Conservation (phyloP, 345 rosid species). For the Dipteronia dyeriana region DNA sequence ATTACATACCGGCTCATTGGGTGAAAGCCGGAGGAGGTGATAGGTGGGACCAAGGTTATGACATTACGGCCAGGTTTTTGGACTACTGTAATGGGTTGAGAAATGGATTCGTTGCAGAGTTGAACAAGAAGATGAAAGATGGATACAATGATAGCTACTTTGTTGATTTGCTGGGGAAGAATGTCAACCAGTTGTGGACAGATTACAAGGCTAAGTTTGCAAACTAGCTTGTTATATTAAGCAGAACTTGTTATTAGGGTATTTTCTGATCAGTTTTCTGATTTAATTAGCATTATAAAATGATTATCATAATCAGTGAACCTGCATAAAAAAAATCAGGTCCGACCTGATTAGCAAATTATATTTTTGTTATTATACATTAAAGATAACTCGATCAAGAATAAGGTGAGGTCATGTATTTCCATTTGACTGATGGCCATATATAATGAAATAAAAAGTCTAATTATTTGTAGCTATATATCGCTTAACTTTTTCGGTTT, state of each 20-base stretch:
- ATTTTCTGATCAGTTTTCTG: too few species aligned
- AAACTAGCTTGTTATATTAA: background rate
- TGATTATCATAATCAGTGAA: too few species aligned
- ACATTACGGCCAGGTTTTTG: slow-evolving; percentile 64
- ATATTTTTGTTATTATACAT: background rate
- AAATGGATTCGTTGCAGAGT: slow-evolving; percentile 59
- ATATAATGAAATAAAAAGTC: slow-evolving; percentile 1
- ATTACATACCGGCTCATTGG: slow-evolving; percentile 54
- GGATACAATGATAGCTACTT: slow-evolving; percentile 18
- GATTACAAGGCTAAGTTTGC: slow-evolving; percentile 24
- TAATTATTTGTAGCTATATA: too few species aligned
- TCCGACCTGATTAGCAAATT: too few species aligned
- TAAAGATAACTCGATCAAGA: background rate
- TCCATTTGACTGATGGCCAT: background rate
- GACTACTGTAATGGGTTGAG: slow-evolving; percentile 55
- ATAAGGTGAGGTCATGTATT: slow-evolving; percentile 6
- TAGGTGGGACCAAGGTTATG: slow-evolving; percentile 75
- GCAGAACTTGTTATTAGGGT: too few species aligned
- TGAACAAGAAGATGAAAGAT: slow-evolving; percentile 23
- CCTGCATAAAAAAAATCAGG: too few species aligned
- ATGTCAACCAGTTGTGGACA: slow-evolving; percentile 24
- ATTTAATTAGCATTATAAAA: too few species aligned
- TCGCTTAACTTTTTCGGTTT: too few species aligned
- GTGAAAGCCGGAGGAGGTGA: slow-evolving; percentile 60
- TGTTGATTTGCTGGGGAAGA: slow-evolving; percentile 27